These are phyloP conservation scores for Agastache rugosa DNA, from an alignment of 257 asterid species.

Conservation along the genomic window DNA sequence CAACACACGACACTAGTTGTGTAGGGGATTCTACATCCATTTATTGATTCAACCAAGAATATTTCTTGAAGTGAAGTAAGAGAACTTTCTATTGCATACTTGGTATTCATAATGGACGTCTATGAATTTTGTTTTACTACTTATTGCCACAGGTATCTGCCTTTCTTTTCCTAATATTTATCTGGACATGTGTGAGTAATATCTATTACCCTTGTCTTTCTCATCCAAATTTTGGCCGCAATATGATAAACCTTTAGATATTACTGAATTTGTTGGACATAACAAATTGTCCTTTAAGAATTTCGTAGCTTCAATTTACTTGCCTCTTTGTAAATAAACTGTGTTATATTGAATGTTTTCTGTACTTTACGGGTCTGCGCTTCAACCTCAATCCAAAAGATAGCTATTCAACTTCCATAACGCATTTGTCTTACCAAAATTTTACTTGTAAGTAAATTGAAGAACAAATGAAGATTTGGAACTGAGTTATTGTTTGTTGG, in stretches of 20 bases:
- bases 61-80: background rate
- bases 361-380: background rate
- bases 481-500: no score
- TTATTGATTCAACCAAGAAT: background rate
- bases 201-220: background rate
- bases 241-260: background rate
- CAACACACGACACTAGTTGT: background rate
- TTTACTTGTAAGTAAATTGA: background rate
- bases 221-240: background rate
- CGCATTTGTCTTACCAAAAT: background rate
- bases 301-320: background rate
- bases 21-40: background rate
- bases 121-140: background rate
- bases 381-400: background rate
- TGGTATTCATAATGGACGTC: background rate
- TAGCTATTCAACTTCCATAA: background rate
- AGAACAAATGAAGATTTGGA: no score
- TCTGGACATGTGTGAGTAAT: background rate
- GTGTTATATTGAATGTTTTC: background rate
- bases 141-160: background rate
- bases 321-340: no score
- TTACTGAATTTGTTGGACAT: background rate
- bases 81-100: background rate
- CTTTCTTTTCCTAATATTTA: background rate
- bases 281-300: background rate